Base-by-base conservation (phyloP, 169 alveolate species). In the Eimeria zaria region DNA sequence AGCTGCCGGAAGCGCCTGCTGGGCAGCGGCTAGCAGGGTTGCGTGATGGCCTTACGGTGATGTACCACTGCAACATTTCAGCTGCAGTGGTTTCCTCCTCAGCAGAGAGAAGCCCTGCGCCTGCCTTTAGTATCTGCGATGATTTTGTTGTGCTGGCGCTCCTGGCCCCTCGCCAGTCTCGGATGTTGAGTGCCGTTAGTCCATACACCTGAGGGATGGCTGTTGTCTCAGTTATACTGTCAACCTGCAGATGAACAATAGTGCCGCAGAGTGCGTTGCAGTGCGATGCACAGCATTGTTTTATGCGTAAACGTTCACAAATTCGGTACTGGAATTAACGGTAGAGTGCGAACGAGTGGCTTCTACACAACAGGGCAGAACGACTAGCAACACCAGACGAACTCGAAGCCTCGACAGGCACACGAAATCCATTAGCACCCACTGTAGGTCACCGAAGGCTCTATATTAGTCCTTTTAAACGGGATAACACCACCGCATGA, bases 51-150 rank as follows among this genome's bases (percentile, higher is more conserved):
- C 96, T 60, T 58, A 81, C 91, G 58, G 83, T 85, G 41, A 44
- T 90, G 60, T 92, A 92, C 96, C 96, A 92, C 96, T 80, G 96
- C 84, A 78, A 71, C 76, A 92, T 84, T 33, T 58, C 71, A n/a
- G 74, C 91, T 53, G 91, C 92, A 11, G 24, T 73, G 39, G 74
- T 53, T 48, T 51, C 64, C 27, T 67, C 84, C 73, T 78, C 85
- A 24, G 84, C 53, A n/a, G 67, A 44, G 5, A 60, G 74, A 58
- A 92, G 92, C 0, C 91, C 91, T 55, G 76, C 74, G 55, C 91
- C 91, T 20, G 91, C 91, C 74, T 83, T 83, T 7, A 83, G 62
- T 41, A 81, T 76, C 44, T 78, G 81, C 36, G 89, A 41, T 8
- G 73, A 53, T 44, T 92, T 92, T 22, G 91, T 85, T 36, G 92